These are phyloP conservation scores for Microsporum canis DNA, from an alignment of 2,329 filamentous ascomycete genomes.

Conservation along the genomic window DNA sequence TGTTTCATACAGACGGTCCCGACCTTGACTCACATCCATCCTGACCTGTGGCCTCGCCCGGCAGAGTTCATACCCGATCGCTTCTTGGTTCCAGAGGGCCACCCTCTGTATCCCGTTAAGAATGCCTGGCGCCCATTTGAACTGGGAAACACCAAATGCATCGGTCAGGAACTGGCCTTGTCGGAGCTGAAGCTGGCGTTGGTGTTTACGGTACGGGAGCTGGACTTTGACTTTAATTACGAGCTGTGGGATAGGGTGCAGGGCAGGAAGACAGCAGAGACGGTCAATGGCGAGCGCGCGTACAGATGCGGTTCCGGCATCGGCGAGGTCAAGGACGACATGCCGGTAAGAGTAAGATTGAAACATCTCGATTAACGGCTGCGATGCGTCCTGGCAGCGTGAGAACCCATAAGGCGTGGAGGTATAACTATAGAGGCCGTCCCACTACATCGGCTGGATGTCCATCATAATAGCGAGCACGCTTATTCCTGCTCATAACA, in stretches of 20 bases:
- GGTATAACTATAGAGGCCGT: too few relatives aligned
- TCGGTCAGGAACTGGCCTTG: constrained; percentile 41
- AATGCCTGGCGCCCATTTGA: constrained; percentile 41
- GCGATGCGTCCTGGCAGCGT: neutral
- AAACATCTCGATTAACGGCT: too few relatives aligned
- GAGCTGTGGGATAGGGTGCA: constrained; percentile 7
- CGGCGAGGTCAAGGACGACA: neutral
- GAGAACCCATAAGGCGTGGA: neutral
- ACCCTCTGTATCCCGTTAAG: constrained; percentile 16
- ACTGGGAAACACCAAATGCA: constrained; percentile 38
- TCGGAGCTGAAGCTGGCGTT: constrained; percentile 30
- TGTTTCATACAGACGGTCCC: neutral
- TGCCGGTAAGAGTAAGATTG: neutral
- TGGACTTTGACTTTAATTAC: constrained; percentile 34
- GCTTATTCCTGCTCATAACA: too few relatives aligned
- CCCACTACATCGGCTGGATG: too few relatives aligned
- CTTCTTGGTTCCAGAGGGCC: constrained; percentile 21
- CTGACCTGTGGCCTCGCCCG: constrained; percentile 6
- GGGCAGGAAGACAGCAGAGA: neutral
- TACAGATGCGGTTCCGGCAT: neutral
- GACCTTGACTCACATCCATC: constrained; percentile 8
- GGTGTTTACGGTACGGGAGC: constrained; percentile 17
- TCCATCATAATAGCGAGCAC: too few relatives aligned
- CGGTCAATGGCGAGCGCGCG: neutral
- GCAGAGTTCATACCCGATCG: constrained; percentile 28